Base-by-base conservation (phyloP, 2,329 filamentous ascomycete genomes). In the Aspergillus luchuensis region DNA sequence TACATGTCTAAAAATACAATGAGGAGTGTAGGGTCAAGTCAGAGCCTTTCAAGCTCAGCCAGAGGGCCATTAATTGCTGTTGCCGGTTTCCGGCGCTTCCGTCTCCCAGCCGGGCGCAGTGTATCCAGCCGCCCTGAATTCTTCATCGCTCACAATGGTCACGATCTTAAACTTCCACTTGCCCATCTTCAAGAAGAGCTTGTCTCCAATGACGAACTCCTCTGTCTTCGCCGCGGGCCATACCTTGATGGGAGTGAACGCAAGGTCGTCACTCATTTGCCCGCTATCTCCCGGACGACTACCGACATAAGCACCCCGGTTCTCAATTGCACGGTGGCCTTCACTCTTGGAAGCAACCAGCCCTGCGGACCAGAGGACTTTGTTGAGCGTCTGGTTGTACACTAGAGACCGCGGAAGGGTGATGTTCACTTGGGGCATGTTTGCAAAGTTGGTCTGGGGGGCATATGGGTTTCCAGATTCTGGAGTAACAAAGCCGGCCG, bases 131-230 rank as follows among this genome's bases (percentile, higher is more conserved):
- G 72, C 73, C 52, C 79, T 77, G 65, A 82, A 87, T 21, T 85
- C 79, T 38, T 81, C 78, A 60, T 88, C 85, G 11, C 78, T 75
- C 5, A 88, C 72, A 45, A 88, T 78, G 49, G 81, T 79, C 30
- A 87, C 78, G 21, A 87, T 75, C 66, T 83, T 84, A 38, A 87
- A 78, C 67, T 84, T 87, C 79, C 83, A 86, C 69, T 89, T 89
- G 7, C 86, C 86, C 2, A 82, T 67, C 61, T 84, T 77, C 8
- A 88, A 64, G 8, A 88, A 79, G n/a, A 89, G 65, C 2, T 84
- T 69, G 1, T 81, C 75, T 28, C 75, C 80, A 5, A 85, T 71
- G 38, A 87, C 72, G 57, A 80, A 84, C 17, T 81, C 76, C 15
- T 81, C 70, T 0, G 81, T 81, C 50, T 80, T 78, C 2, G 76